Base-by-base conservation (phyloP, 805 yeast genomes). In the Peterozyma xylosa region DNA sequence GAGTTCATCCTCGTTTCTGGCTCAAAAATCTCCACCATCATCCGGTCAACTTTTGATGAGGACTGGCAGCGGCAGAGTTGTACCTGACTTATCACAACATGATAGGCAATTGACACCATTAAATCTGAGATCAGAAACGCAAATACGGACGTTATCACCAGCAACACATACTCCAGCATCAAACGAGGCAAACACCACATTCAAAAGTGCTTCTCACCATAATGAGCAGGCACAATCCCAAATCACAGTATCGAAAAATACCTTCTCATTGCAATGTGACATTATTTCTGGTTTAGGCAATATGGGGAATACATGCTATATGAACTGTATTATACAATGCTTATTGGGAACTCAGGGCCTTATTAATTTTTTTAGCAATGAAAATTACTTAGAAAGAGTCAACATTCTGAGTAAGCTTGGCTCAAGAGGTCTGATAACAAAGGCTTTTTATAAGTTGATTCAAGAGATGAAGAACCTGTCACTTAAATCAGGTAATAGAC, bases 301-400 rank as follows among this genome's bases (percentile, higher is more conserved):
- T 58, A 66, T 90, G 48, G 96, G 96, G 2, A 91, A 91, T 55
- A 85, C 96, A 0, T 90, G 97, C 60, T 90, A 90, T 61, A 84
- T 90, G 89, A 90, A 90, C 62, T 84, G 96, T 51, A 72, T 85
- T 3, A 61, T 90, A n/a, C 98, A 90, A 63, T 87, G 96, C 59
- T 59, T 91, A 33, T 71, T 82, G 3, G 90, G 91, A 1, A 80
- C 91, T 0, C 78, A 78, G 1, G 80, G 78, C 46, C 63, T 90
- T 27, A 71, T 82, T 2, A 68, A 66, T 38, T 76, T 84, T 45
- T 85, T 90, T 54, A 64, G 82, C 37, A 63, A 71, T 49, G 80
- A 78, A 11, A 62, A 77, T 0, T 88, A 80, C 60, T 71, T 72
- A 48, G 72, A 72, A 44, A 83, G 82, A 57, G 80, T 90, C 41